Evolutionary conservation across 352 stramenopile genomes (phyloP), one percentile per base, ranked within the genome.

Genomic region (Globisporangium barbulae): DNA sequence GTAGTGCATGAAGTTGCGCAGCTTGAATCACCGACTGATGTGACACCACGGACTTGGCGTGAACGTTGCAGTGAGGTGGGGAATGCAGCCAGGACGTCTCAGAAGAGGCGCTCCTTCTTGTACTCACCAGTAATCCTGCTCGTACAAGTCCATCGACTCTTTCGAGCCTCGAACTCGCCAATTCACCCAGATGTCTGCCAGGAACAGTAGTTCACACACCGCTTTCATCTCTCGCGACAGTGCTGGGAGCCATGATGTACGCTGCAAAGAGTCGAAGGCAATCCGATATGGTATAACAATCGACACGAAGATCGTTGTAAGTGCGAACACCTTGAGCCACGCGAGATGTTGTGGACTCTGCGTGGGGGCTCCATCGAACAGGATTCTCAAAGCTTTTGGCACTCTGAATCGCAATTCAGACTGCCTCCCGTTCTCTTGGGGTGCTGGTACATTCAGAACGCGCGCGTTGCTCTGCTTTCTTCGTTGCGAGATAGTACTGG

Each of bases 131-230:
- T 83, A 70, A 3, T 66, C 71, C 15, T 70, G 68, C 57, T 88
- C 76, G 42, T 85, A 88, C 21, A 85, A 56, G 39, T 85, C 79
- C 62, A 88, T 73, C 0, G 79, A 83, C 10, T 68, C 64, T 0
- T 80, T 55, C 2, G 73, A 73, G 19, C 83, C 71, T 37, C 75
- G 78, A 19, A 85, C 50, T 35, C 84, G 81, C 76, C 75, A 88
- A 54, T 84, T 84, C 21, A 84, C 68, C 79, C 76, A 85, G 35
- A 89, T 82, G 49, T 89, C 80, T 37, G 70, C 69, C 7, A 85
- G n/a, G 50, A 80, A 89, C 12, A 88, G 1, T 13, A 83, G 53
- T 30, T 88, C 78, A 39, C 76, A 85, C 0, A 84, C 3, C 0
- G 81, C 55, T 31, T 88, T 76, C 0, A 85, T n/a, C 39, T 81